A percentile compares a stretch with the other conserved stretches of the same genome.
These are phyloP conservation scores for Ilyonectria mors-panacis DNA, from an alignment of 2,329 filamentous ascomycete genomes.

Conservation along the genomic window DNA sequence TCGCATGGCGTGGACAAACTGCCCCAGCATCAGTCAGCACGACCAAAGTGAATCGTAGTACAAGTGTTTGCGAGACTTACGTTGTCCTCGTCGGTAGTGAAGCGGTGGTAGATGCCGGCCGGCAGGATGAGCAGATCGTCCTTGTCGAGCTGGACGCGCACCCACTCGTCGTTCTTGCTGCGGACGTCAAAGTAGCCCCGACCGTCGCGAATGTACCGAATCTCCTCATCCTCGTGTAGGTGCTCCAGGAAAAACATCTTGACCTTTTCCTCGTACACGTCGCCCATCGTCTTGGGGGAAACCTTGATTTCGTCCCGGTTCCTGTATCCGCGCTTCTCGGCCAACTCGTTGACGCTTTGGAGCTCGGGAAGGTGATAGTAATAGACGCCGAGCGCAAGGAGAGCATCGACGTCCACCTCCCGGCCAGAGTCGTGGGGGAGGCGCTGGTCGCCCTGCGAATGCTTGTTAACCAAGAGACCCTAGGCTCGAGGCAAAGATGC, in stretches of 20 bases:
- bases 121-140: conserved; percentile 94
- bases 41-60: not conserved
- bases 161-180: conserved; percentile 86
- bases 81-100: conserved; percentile 93
- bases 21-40: conserved; percentile 18
- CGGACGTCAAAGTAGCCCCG: conserved; percentile 95
- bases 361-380: conserved; percentile 80
- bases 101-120: conserved; percentile 96
- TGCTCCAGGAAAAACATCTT: conserved; percentile 96
- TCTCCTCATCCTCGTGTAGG: conserved; percentile 98
- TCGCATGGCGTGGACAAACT: conserved; percentile 97
- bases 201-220: conserved; percentile 91
- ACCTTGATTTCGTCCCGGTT: conserved; percentile 96
- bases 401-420: conserved; percentile 73
- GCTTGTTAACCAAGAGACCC: conserved; percentile 23
- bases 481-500: not conserved
- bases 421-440: conserved; percentile 89
- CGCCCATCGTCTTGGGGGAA: conserved; percentile 88
- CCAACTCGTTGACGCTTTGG: conserved; percentile 80
- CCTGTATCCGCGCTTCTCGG: conserved; percentile 84
- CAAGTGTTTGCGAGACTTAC: conserved; percentile 67
- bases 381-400: conserved; percentile 83
- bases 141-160: conserved; percentile 87
- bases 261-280: conserved; percentile 92
- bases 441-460: conserved; percentile 88